Conservation (phyloP, 148 eudicot genomes). For the Spergularia bocconei region DNA sequence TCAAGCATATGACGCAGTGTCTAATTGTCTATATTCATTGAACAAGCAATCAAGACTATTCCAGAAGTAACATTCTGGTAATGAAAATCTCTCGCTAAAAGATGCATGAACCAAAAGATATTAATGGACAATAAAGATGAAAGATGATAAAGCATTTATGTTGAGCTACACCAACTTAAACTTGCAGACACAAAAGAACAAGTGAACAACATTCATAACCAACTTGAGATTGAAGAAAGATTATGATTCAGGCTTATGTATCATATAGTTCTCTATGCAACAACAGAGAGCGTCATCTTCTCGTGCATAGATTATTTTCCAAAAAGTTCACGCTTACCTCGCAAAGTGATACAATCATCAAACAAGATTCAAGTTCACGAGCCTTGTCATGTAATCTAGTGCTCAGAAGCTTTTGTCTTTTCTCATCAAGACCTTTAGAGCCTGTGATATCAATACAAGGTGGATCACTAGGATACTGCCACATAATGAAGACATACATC, state of each 20-base stretch:
- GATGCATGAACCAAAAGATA: not conserved
- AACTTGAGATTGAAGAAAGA: not conserved
- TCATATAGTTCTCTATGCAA: not conserved
- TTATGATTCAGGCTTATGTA: not conserved
- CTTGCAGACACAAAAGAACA: slow-evolving; percentile 3
- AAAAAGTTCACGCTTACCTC: slow-evolving; percentile 55
- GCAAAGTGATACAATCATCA: slow-evolving; percentile 88
- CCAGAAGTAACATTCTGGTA: not conserved
- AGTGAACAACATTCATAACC: not conserved
- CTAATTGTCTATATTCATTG: not conserved
- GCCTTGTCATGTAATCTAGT: slow-evolving; percentile 54
- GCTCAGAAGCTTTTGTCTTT: slow-evolving; percentile 54
- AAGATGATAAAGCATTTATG: not conserved
- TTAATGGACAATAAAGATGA: not conserved
- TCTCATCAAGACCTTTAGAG: slow-evolving; percentile 87
- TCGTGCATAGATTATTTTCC: not conserved
- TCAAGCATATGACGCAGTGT: not conserved
- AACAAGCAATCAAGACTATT: not conserved
- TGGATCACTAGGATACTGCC: slow-evolving; percentile 88
- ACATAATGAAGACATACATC: slow-evolving; percentile 26
- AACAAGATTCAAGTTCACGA: slow-evolving; percentile 67
- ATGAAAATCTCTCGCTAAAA: not conserved
- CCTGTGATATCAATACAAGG: slow-evolving; percentile 64
- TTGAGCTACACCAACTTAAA: not conserved
- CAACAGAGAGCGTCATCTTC: not conserved